phyloP scores from a whole-genome alignment of 2,329 filamentous ascomycete genomes.

The Xylaria sp. region DNA sequence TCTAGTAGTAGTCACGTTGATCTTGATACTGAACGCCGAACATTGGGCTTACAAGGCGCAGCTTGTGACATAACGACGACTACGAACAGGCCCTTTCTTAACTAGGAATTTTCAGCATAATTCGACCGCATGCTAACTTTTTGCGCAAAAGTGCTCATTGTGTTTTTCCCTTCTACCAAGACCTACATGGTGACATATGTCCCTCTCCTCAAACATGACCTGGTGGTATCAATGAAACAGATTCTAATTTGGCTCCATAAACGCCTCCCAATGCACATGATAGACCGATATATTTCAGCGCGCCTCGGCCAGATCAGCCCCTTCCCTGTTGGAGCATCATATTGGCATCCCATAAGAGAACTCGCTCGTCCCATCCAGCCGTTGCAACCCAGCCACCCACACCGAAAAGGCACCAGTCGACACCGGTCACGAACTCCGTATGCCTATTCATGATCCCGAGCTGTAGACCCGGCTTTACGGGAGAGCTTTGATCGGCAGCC shows the following conservation, averaged over 20 bases:
- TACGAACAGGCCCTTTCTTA: background rate
- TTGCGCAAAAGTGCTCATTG: background rate
- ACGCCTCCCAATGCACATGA: slow-evolving; percentile 35
- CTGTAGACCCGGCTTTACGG: slow-evolving; percentile 69
- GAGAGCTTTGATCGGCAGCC: slow-evolving; percentile 48
- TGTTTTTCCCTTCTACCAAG: background rate
- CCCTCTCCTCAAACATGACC: slow-evolving; percentile 10
- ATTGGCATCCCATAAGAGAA: slow-evolving; percentile 90
- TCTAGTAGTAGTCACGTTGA: background rate
- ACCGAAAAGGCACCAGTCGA: slow-evolving; percentile 98
- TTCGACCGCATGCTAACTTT: background rate
- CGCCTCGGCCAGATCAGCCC: slow-evolving; percentile 2
- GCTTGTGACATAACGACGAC: background rate
- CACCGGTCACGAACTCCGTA: slow-evolving; percentile 94
- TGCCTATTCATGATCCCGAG: slow-evolving; percentile 90
- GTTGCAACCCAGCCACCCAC: slow-evolving; percentile 95
- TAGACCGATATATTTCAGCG: background rate
- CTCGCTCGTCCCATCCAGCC: slow-evolving; percentile 91
- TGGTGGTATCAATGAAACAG: slow-evolving; percentile 34
- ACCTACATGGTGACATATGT: background rate
- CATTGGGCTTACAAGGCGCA: background rate
- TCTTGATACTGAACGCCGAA: background rate
- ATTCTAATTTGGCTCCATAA: slow-evolving; percentile 20
- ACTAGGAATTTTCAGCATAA: background rate
- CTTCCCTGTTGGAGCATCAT: slow-evolving; percentile 44